Conservation (phyloP, 306 rosid genomes). For the Quercus gilva region DNA sequence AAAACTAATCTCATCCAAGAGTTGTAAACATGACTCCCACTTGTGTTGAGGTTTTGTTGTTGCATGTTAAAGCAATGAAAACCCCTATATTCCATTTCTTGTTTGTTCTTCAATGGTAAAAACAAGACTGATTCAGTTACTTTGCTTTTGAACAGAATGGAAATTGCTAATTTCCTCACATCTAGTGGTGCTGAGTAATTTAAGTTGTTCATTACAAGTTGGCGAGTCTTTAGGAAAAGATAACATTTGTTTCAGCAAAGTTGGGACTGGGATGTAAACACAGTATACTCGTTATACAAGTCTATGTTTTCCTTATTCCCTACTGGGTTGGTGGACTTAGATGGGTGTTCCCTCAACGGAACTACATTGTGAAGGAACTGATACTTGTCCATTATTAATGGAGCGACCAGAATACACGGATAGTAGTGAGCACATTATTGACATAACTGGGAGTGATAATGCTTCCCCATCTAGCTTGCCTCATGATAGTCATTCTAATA, state of each 20-base stretch:
- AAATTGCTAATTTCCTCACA: conserved; percentile 17
- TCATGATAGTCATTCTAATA: conserved; percentile 46
- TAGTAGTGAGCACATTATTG: conserved; percentile 50
- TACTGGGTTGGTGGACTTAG: conserved; percentile 45
- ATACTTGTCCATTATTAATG: conserved; percentile 52
- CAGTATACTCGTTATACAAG: conserved; percentile 15
- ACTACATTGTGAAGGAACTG: conserved; percentile 44
- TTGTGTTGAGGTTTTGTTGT: not conserved
- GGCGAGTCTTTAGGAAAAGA: conserved; percentile 5
- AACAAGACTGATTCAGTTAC: conserved; percentile 13
- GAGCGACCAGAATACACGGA: conserved; percentile 46
- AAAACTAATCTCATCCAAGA: not conserved
- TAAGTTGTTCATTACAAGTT: conserved; percentile 11
- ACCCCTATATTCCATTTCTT: not conserved
- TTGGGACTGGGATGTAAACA: conserved; percentile 21
- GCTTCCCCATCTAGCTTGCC: conserved; percentile 54
- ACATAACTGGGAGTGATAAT: conserved; percentile 51
- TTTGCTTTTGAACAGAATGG: conserved; percentile 33
- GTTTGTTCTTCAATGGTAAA: conserved; percentile 6
- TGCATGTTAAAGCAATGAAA: not conserved
- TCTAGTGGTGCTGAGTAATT: conserved; percentile 18
- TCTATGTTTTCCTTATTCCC: conserved; percentile 38
- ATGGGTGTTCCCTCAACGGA: conserved; percentile 56
- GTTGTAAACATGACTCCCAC: not conserved
- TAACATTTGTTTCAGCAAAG: conserved; percentile 19